Percentiles rank a stretch among this genome's conserved stretches.
These are phyloP conservation scores for Purpureocillium lavendulum DNA, from an alignment of 2,329 filamentous ascomycete species.

Conservation along the genomic window DNA sequence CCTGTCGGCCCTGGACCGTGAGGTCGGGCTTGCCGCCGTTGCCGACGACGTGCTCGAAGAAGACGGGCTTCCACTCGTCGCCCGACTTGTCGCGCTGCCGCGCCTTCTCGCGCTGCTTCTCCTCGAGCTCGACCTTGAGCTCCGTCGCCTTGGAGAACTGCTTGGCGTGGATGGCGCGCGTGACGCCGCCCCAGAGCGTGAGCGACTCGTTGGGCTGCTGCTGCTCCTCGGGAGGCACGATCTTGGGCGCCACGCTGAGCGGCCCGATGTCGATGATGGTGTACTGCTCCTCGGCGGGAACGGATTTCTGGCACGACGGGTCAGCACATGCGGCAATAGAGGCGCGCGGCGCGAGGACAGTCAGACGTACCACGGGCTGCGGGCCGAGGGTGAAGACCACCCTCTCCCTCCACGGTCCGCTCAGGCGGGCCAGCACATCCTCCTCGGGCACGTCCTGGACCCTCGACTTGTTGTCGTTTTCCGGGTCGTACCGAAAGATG, in stretches of 20 bases:
- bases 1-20: conserved; percentile 42
- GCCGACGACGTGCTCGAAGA: conserved; percentile 60
- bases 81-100: conserved; percentile 65
- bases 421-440: conserved; percentile 73
- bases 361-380: conserved; percentile 49
- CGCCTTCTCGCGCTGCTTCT: conserved; percentile 77
- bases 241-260: conserved; percentile 70
- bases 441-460: conserved; percentile 82
- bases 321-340: conserved; percentile 1
- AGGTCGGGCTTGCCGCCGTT: conserved; percentile 48
- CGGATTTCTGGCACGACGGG: conserved; percentile 22
- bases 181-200: conserved; percentile 80
- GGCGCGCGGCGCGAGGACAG: not conserved
- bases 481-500: conserved; percentile 82
- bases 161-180: conserved; percentile 73
- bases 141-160: conserved; percentile 79
- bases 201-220: conserved; percentile 88
- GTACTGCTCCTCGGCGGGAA: conserved; percentile 51
- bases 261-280: conserved; percentile 86
- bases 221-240: conserved; percentile 64
- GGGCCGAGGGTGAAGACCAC: conserved; percentile 52
- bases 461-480: conserved; percentile 70
- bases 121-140: conserved; percentile 86
- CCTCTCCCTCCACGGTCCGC: conserved; percentile 77
- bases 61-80: conserved; percentile 74